Evolutionary conservation across 139 green algal species (phyloP).

Genomic region (Tetradesmus lagerheimii): DNA sequence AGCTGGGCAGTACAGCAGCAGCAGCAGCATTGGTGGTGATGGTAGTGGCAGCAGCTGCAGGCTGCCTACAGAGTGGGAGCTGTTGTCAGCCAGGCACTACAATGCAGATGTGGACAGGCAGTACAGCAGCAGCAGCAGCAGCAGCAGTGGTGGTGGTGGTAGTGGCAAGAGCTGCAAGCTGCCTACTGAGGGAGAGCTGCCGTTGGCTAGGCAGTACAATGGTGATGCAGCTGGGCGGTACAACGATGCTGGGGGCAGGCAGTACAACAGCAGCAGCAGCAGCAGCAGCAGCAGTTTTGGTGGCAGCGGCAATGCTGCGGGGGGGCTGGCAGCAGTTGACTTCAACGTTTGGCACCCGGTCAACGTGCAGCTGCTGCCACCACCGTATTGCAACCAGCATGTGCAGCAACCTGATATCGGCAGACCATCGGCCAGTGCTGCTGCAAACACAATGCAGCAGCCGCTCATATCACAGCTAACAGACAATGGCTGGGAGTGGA

Average conservation of each 20-base stretch:
- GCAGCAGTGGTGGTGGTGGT: conserved; percentile 21
- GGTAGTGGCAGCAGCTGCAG: no score
- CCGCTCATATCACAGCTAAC: conserved; percentile 13
- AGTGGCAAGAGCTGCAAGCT: conserved; percentile 29
- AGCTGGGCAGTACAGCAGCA: neutral
- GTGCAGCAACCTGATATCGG: neutral
- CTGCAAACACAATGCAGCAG: neutral
- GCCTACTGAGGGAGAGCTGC: conserved; percentile 7
- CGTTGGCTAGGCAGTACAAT: conserved; percentile 28
- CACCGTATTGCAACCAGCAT: neutral
- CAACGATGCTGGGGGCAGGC: neutral
- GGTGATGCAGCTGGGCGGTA: neutral
- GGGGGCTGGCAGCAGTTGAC: neutral
- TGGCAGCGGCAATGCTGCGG: neutral
- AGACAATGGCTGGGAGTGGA: conserved; percentile 44
- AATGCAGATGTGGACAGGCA: neutral
- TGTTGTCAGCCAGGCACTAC: neutral
- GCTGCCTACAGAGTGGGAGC: no score
- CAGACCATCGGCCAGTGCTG: neutral
- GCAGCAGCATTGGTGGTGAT: no score
- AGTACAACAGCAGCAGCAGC: neutral
- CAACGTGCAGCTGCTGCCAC: neutral
- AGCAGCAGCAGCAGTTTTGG: neutral
- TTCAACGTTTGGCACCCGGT: conserved; percentile 19
- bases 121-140: neutral